Percentiles rank a stretch among this genome's conserved stretches.
phyloP scores from a whole-genome alignment of 495 filamentous ascomycete genomes.

The Amniculicola lignicola region DNA sequence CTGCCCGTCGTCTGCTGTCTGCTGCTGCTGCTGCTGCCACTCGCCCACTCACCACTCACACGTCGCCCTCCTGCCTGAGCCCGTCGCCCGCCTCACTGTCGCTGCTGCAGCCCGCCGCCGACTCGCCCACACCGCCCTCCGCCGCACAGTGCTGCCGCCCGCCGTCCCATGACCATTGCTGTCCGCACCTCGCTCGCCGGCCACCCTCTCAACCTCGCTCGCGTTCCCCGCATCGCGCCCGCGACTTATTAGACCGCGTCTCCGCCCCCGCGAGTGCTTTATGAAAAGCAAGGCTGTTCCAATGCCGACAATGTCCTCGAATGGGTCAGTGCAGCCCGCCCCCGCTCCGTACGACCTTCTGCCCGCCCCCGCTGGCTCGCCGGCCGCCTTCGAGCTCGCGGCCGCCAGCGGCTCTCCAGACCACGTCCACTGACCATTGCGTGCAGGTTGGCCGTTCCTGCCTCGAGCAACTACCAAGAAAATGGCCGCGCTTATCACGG shows the following conservation, averaged over 20 bases:
- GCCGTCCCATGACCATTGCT: conserved; percentile 25
- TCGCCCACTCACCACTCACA: neutral
- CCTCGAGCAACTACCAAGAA: conserved; percentile 48
- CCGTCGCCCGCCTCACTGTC: conserved; percentile 1
- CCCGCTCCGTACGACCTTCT: conserved; percentile 30
- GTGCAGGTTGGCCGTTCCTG: conserved; percentile 32
- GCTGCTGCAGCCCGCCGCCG: neutral
- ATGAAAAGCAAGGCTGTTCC: conserved; percentile 25
- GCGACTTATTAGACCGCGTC: conserved; percentile 15
- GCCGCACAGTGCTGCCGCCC: neutral
- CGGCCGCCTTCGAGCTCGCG: neutral
- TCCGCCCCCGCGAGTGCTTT: conserved; percentile 11
- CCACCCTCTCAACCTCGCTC: neutral
- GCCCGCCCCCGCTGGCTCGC: neutral
- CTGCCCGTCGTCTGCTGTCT: neutral
- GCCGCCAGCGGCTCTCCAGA: neutral
- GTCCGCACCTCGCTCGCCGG: neutral
- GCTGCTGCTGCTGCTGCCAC: neutral
- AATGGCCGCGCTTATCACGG: conserved; percentile 58
- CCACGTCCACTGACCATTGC: neutral
- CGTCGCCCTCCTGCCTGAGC: neutral
- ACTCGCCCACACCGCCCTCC: neutral
- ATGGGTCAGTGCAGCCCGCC: conserved; percentile 34
- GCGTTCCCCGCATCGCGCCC: neutral
- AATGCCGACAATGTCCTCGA: conserved; percentile 42